Percentiles rank a stretch among this genome's conserved stretches.
phyloP scores from a whole-genome alignment of 495 filamentous ascomycete genomes.

The Hypoxylon crocopeplum region DNA sequence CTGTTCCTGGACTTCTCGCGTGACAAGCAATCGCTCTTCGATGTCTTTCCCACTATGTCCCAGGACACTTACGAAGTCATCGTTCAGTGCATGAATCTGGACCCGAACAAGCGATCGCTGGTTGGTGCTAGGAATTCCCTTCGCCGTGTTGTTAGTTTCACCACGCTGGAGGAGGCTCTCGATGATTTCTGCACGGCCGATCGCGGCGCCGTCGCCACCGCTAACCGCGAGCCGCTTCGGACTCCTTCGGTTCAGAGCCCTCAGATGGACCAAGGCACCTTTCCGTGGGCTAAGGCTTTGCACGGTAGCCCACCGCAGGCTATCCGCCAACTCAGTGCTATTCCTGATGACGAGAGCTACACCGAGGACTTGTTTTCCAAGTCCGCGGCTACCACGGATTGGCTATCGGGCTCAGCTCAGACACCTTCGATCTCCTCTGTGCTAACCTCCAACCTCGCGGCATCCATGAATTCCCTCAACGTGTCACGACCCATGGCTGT shows the following conservation, averaged over 20 bases:
- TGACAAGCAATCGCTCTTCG: constrained; percentile 93
- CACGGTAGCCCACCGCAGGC: constrained; percentile 75
- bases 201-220: constrained; percentile 72
- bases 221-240: constrained; percentile 93
- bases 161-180: constrained; percentile 80
- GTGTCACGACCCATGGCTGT: constrained; percentile 52
- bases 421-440: constrained; percentile 82
- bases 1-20: constrained; percentile 90
- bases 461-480: constrained; percentile 67
- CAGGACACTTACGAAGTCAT: constrained; percentile 96
- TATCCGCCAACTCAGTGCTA: constrained; percentile 85
- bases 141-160: constrained; percentile 83
- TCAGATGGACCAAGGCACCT: constrained; percentile 76
- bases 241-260: constrained; percentile 95
- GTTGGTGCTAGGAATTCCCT: constrained; percentile 76
- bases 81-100: constrained; percentile 82
- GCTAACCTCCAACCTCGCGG: constrained; percentile 75
- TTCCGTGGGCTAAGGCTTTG: constrained; percentile 94
- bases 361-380: constrained; percentile 88
- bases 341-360: constrained; percentile 76
- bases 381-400: constrained; percentile 75
- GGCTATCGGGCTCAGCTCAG: constrained; percentile 70
- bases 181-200: constrained; percentile 95
- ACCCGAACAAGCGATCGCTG: constrained; percentile 88
- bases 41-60: constrained; percentile 98